Conservation (phyloP, 2,329 filamentous ascomycete genomes). For the Aspergillus novoparasiticus region DNA sequence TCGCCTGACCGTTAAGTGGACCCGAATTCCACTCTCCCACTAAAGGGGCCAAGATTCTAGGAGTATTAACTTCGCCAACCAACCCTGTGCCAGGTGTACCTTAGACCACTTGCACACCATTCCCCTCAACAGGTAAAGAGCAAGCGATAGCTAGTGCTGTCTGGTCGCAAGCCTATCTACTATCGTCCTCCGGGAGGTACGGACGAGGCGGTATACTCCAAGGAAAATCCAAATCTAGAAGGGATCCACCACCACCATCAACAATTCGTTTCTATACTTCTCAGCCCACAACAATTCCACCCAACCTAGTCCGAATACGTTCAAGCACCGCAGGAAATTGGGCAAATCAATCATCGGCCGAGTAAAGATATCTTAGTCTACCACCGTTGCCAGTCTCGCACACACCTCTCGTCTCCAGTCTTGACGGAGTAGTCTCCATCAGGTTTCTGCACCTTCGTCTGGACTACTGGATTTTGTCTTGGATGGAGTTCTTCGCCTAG, state of each 20-base stretch:
- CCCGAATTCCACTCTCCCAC: neutral
- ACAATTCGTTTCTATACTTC: neutral
- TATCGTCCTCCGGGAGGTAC: neutral
- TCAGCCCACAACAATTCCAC: neutral
- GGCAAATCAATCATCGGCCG: neutral
- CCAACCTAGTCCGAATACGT: neutral
- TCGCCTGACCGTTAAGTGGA: constrained; percentile 8
- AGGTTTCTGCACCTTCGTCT: neutral
- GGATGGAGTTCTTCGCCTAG: neutral
- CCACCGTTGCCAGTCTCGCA: neutral
- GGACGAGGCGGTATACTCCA: neutral
- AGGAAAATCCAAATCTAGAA: neutral
- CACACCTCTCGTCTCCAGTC: neutral
- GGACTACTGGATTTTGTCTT: constrained; percentile 6
- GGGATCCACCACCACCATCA: neutral
- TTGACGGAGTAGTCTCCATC: neutral
- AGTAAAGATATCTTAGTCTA: neutral
- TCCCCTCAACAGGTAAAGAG: neutral
- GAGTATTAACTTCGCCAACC: neutral
- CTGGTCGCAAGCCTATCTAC: neutral
- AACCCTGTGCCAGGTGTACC: neutral
- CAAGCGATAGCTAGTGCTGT: neutral
- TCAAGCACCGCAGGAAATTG: neutral
- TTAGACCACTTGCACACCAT: neutral
- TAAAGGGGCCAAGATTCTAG: constrained; percentile 5